phyloP scores from a whole-genome alignment of 768 basidiomycete genomes.

The Phanerochaete sordida region DNA sequence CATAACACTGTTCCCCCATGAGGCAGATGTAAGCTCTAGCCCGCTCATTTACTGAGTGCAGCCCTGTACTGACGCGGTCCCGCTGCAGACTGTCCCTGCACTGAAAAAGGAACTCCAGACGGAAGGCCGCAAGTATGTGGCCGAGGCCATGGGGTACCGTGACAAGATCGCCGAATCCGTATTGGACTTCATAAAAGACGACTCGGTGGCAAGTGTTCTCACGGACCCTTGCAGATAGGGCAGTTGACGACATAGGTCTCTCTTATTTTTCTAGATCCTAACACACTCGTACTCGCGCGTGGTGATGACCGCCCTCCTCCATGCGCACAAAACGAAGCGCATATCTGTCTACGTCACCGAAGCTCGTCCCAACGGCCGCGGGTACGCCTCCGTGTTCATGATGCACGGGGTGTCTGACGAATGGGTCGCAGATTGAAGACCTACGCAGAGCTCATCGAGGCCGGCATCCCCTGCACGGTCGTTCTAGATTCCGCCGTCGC shows the following conservation, averaged over 20 bases:
- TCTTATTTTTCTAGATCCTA: constrained; percentile 59
- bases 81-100: constrained; percentile 69
- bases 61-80: constrained; percentile 11
- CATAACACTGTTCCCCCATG: constrained; percentile 80
- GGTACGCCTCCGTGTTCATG: constrained; percentile 46
- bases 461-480: constrained; percentile 92
- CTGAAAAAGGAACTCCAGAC: constrained; percentile 80
- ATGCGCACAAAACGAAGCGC: constrained; percentile 87
- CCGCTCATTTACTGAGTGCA: constrained; percentile 2
- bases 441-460: constrained; percentile 79
- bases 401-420: constrained; percentile 1
- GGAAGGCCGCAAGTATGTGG: constrained; percentile 75
- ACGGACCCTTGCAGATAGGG: constrained; percentile 14
- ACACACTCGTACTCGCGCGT: constrained; percentile 97
- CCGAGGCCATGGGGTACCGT: constrained; percentile 80
- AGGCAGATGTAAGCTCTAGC: constrained; percentile 57
- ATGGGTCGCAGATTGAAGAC: constrained; percentile 72
- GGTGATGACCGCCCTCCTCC: constrained; percentile 87
- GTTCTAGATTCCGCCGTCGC: constrained; percentile 96
- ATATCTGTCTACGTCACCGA: constrained; percentile 98
- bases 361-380: constrained; percentile 84
- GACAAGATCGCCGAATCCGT: constrained; percentile 85
- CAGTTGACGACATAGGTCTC: background rate
- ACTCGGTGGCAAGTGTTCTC: constrained; percentile 62
- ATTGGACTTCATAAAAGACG: constrained; percentile 93